Evolutionary conservation across 768 basidiomycete species (phyloP).

Genomic region (Mycena vitilis): DNA sequence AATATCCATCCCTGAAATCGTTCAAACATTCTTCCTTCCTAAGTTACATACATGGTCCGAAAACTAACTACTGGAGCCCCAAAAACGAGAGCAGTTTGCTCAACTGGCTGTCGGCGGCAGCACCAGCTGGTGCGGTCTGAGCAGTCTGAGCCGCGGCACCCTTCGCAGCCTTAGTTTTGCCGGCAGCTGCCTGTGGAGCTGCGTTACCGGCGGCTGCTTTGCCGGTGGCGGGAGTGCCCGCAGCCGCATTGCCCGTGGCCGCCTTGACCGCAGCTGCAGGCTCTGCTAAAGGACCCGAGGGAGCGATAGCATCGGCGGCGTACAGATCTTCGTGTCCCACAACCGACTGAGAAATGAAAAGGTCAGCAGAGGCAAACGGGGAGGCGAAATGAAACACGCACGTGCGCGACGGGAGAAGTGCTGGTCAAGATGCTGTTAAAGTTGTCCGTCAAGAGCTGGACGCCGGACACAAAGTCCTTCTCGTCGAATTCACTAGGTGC

Average conservation of each 20-base stretch:
- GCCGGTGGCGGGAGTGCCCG: background rate
- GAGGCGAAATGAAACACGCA: conserved; percentile 19
- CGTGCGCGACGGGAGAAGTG: conserved; percentile 40
- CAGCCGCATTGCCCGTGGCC: background rate
- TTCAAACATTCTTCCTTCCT: too few relatives aligned
- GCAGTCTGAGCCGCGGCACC: background rate
- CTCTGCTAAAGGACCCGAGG: background rate
- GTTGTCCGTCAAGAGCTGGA: conserved; percentile 43
- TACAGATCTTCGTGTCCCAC: conserved; percentile 41
- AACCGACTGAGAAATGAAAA: conserved; percentile 31
- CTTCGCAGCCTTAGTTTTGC: background rate
- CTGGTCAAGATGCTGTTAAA: conserved; percentile 37
- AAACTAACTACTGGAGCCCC: background rate
- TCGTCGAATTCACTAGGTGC: conserved; percentile 43
- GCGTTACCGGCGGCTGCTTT: background rate
- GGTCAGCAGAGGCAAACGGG: background rate
- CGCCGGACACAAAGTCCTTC: conserved; percentile 42
- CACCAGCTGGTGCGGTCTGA: background rate
- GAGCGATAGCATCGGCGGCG: conserved; percentile 14
- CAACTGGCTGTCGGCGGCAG: background rate
- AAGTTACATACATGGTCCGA: too few relatives aligned
- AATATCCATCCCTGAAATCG: too few relatives aligned
- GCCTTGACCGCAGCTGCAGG: background rate
- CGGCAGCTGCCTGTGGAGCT: background rate
- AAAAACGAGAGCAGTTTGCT: background rate